Evolutionary conservation across 192 early-diverging fungal species (phyloP).

Genomic region (Globomyces pollinis-pini): DNA sequence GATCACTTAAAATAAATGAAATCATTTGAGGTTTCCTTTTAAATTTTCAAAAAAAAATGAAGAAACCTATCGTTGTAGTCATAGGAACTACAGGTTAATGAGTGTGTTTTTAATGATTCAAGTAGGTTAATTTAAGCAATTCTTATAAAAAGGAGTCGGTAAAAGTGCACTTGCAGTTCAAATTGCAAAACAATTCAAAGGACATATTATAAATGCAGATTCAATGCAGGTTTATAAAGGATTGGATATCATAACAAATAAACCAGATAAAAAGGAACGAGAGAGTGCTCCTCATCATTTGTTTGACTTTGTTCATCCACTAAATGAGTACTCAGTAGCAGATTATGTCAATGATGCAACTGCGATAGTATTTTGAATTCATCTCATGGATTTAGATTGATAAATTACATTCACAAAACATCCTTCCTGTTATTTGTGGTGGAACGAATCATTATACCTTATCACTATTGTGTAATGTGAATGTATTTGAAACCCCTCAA

Average conservation of each 20-base stretch:
- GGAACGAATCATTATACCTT: constrained; percentile 97
- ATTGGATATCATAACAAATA: constrained; percentile 90
- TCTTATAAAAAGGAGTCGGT: constrained; percentile 89
- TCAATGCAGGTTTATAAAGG: constrained; percentile 92
- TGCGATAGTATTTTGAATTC: too few species aligned
- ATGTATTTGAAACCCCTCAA: constrained; percentile 32
- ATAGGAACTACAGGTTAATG: too few species aligned
- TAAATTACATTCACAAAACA: constrained; percentile 61
- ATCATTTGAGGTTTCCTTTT: too few species aligned
- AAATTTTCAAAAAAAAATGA: too few species aligned
- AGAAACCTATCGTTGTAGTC: too few species aligned
- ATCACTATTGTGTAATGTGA: constrained; percentile 70
- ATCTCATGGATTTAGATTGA: constrained; percentile 68
- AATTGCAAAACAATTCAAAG: constrained; percentile 66
- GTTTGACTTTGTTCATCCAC: constrained; percentile 61
- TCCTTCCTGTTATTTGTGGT: constrained; percentile 81
- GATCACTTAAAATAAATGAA: too few species aligned
- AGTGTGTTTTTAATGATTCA: too few species aligned
- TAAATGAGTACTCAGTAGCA: constrained; percentile 73
- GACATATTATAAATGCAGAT: constrained; percentile 91
- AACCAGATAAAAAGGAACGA: constrained; percentile 66
- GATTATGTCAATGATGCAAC: constrained; percentile 79
- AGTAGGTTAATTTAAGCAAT: too few species aligned
- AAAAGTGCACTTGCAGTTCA: constrained; percentile 88
- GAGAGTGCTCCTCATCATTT: constrained; percentile 72